Evolutionary conservation across 1,139 yeast species (phyloP).

Genomic region (Magnusiomyces sp.): DNA sequence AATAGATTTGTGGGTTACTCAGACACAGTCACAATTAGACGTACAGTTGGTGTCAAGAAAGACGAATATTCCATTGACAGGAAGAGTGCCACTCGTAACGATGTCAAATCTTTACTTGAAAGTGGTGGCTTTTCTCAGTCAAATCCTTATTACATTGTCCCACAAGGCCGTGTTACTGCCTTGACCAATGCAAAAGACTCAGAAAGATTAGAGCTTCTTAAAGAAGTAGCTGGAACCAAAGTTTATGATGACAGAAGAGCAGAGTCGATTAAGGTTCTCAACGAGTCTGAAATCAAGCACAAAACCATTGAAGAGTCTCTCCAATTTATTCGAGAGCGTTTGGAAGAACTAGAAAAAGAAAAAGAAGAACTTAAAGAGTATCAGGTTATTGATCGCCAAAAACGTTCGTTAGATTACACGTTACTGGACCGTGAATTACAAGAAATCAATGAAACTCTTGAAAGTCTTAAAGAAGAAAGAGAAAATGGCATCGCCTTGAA

Average conservation of each 20-base stretch:
- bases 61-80: slow-evolving; percentile 78
- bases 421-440: slow-evolving; percentile 68
- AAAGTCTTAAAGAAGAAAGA: slow-evolving; percentile 53
- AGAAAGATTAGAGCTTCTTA: slow-evolving; percentile 68
- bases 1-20: slow-evolving; percentile 63
- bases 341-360: slow-evolving; percentile 74
- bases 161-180: slow-evolving; percentile 80
- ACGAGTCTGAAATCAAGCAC: slow-evolving; percentile 57
- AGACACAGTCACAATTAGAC: slow-evolving; percentile 62
- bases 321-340: slow-evolving; percentile 57
- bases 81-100: slow-evolving; percentile 70
- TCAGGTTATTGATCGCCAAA: slow-evolving; percentile 57
- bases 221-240: slow-evolving; percentile 93
- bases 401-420: slow-evolving; percentile 68
- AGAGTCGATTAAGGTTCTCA: slow-evolving; percentile 77
- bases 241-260: slow-evolving; percentile 75
- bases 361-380: slow-evolving; percentile 64
- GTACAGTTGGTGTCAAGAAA: slow-evolving; percentile 87
- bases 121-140: slow-evolving; percentile 88
- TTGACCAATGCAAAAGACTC: slow-evolving; percentile 82
- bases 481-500: slow-evolving; percentile 42
- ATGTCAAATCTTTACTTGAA: slow-evolving; percentile 74
- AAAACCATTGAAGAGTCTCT: slow-evolving; percentile 71
- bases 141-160: slow-evolving; percentile 93
- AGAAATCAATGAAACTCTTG: slow-evolving; percentile 53